phyloP scores from a whole-genome alignment of 2,329 filamentous ascomycete genomes.

The Ophiostoma ips region DNA sequence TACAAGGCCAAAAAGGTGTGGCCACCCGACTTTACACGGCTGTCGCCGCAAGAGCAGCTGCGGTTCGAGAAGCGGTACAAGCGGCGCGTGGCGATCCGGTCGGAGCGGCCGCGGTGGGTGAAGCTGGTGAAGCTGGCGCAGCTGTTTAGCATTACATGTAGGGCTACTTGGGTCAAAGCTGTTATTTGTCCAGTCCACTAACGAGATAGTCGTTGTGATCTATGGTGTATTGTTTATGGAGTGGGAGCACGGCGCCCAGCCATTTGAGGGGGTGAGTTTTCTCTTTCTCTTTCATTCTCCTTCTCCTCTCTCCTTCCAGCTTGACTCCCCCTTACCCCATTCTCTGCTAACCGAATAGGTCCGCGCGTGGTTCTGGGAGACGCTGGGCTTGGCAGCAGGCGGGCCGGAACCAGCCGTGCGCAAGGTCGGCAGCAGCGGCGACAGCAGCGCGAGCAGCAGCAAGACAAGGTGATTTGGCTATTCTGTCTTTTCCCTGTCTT shows the following conservation, averaged over 20 bases:
- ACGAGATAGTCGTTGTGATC: slow-evolving; percentile 31
- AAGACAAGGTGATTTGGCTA: neutral
- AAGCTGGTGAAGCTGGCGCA: slow-evolving; percentile 53
- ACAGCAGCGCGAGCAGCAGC: neutral
- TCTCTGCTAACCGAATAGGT: slow-evolving; percentile 11
- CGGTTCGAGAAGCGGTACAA: slow-evolving; percentile 68
- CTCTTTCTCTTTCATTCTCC: neutral
- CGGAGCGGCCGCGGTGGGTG: slow-evolving; percentile 48
- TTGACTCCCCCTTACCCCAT: too few species aligned
- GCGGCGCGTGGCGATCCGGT: slow-evolving; percentile 49
- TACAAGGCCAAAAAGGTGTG: slow-evolving; percentile 58
- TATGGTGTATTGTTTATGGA: slow-evolving; percentile 52
- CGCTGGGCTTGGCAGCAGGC: slow-evolving; percentile 8
- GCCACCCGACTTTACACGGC: slow-evolving; percentile 61
- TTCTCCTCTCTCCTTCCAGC: too few species aligned
- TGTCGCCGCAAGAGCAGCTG: slow-evolving; percentile 60
- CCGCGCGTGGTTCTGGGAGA: slow-evolving; percentile 16
- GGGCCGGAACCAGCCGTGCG: neutral
- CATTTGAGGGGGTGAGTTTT: slow-evolving; percentile 27
- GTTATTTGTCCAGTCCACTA: too few species aligned
- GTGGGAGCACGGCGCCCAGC: slow-evolving; percentile 31
- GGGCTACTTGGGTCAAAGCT: too few species aligned
- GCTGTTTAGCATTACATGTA: slow-evolving; percentile 43
- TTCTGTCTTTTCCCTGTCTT: neutral
- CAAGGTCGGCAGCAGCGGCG: neutral